Evolutionary conservation across 306 rosid genomes (phyloP), one percentile per base, ranked within the genome.

Genomic region (Cucumis hystrix): DNA sequence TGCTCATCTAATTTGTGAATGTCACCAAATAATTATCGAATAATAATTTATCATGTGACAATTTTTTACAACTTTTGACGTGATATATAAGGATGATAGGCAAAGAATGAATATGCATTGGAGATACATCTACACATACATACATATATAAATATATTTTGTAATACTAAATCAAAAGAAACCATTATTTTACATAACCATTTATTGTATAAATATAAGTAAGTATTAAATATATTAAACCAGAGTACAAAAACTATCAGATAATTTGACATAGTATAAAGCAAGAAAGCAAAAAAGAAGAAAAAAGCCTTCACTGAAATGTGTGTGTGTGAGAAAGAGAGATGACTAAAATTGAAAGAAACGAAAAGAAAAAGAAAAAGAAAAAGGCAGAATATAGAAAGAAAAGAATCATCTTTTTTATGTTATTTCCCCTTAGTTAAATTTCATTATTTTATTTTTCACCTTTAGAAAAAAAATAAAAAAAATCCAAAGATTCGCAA

Each of bases 321-420:
- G 39, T 47, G 60, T 23, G 20, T 45, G 14, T 12, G 54, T 12
- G 54, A 12, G 54, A 63, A 23, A 52, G 18, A 52, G 8, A 54
- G 37, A 0, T 18, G 49, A 6, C 4, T 37, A 20, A 21, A 41
- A 20, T 14, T 10, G n/a, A 69, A 28, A 71, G 43, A 16, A 35
- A 8, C 6, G 1, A 33, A 64, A n/a, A 39, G 43, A 35, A 35
- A 47, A 8, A 39, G 33, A 21, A 45, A 35, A 49, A 71, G 59
- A 49, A 49, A 47, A 71, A 69, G 39, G 57, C 39, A 67, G 74
- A 67, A 69, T 45, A 69, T 45, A 45, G 75, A 69, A 69, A 71
- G 59, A 49, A 33, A 33, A 71, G 76, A 71, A 71, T 49, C 76
- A 2, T 49, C 75, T 43, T 68, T 23, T 45, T 45, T 45, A 7